Evolutionary conservation across 768 basidiomycete genomes (phyloP).

Genomic region (Tylopilus sp.): DNA sequence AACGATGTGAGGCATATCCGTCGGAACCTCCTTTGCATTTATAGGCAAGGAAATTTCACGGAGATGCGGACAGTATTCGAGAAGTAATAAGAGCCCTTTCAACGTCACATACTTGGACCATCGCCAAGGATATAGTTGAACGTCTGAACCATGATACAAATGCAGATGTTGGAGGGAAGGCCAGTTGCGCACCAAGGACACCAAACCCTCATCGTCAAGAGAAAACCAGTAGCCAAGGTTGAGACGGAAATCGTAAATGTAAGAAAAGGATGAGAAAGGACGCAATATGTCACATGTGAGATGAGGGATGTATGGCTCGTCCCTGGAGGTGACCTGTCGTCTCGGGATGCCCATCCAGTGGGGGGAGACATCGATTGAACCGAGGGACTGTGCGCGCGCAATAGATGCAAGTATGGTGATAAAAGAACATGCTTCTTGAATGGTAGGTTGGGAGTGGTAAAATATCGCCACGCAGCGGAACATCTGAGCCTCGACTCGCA

Average conservation of each 20-base stretch:
- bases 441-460: not conserved
- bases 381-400: no score
- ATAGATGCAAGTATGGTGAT: not conserved
- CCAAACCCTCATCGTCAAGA: not conserved
- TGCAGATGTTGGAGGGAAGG: not conserved
- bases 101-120: not conserved
- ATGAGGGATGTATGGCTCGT: no score
- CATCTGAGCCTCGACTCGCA: not conserved
- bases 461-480: not conserved
- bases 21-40: not conserved
- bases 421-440: not conserved
- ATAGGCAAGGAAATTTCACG: not conserved
- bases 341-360: no score
- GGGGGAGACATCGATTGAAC: no score
- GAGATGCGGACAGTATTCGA: not conserved
- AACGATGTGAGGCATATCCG: no score
- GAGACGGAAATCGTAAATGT: not conserved
- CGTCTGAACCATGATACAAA: not conserved
- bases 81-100: not conserved
- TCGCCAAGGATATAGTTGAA: not conserved
- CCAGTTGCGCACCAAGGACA: not conserved
- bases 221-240: not conserved
- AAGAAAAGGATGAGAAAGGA: not conserved
- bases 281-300: not conserved
- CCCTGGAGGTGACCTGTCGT: no score